Percentiles rank a stretch among this genome's conserved stretches.
phyloP scores from a whole-genome alignment of 2,329 filamentous ascomycete species.

The Ciborinia camelliae region DNA sequence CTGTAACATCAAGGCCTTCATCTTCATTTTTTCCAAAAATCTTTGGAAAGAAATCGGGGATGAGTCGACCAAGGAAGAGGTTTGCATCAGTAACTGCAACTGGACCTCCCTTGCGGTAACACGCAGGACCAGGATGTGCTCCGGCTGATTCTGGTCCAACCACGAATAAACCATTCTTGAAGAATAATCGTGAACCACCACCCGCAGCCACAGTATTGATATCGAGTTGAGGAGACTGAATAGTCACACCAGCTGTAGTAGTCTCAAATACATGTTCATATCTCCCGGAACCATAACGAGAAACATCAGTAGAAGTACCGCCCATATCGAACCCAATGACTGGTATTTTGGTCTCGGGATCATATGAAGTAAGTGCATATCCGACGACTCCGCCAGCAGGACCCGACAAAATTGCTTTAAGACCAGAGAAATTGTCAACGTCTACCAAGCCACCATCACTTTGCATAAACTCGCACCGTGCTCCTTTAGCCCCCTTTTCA shows the following conservation, averaged over 20 bases:
- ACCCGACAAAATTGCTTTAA: constrained; percentile 82
- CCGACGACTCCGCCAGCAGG: constrained; percentile 93
- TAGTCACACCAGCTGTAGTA: constrained; percentile 73
- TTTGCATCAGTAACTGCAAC: constrained; percentile 91
- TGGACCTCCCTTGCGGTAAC: constrained; percentile 84
- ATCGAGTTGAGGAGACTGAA: constrained; percentile 75
- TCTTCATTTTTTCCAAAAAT: constrained; percentile 92
- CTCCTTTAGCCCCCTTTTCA: constrained; percentile 61
- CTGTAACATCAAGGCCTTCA: constrained; percentile 70
- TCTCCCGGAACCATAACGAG: constrained; percentile 71
- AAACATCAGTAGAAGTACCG: constrained; percentile 88
- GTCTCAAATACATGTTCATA: constrained; percentile 74
- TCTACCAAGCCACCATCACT: constrained; percentile 62
- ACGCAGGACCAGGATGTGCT: constrained; percentile 84
- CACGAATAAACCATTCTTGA: constrained; percentile 66
- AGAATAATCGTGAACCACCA: constrained; percentile 55
- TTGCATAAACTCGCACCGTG: constrained; percentile 94
- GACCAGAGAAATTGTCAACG: constrained; percentile 76
- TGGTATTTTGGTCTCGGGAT: constrained; percentile 73
- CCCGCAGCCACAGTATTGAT: constrained; percentile 61
- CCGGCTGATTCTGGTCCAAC: constrained; percentile 61
- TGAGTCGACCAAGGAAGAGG: constrained; percentile 73
- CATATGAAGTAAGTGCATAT: constrained; percentile 88
- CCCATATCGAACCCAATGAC: constrained; percentile 98
- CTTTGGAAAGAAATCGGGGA: constrained; percentile 91